These are phyloP conservation scores for Microascus cirrosus DNA, from an alignment of 2,329 filamentous ascomycete species.

Conservation along the genomic window DNA sequence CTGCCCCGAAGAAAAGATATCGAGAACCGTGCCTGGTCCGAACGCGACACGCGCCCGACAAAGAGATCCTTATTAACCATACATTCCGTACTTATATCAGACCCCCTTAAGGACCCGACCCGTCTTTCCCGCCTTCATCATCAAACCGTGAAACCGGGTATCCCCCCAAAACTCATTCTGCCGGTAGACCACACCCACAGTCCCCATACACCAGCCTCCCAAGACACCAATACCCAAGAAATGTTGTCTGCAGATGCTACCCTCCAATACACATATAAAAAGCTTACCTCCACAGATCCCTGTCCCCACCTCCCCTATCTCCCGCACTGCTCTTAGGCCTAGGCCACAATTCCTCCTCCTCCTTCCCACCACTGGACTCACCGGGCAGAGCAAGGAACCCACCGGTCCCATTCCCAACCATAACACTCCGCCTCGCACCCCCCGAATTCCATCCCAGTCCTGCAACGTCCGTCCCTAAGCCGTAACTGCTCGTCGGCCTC, in stretches of 20 bases:
- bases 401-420: conserved; percentile 38
- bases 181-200: too few species aligned
- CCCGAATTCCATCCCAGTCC: conserved; percentile 37
- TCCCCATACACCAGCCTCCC: too few species aligned
- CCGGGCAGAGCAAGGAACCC: conserved; percentile 42
- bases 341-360: conserved; percentile 26
- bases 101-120: too few species aligned
- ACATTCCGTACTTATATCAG: too few species aligned
- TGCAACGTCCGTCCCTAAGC: conserved; percentile 39
- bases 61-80: too few species aligned
- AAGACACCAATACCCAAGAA: too few species aligned
- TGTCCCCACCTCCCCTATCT: conserved; percentile 21
- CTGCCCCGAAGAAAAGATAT: too few species aligned
- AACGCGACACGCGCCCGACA: too few species aligned
- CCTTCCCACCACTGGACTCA: conserved; percentile 7
- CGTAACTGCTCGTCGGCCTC: conserved; percentile 45
- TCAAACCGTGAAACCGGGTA: too few species aligned
- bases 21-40: too few species aligned
- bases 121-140: too few species aligned
- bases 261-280: neutral
- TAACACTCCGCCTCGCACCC: conserved; percentile 40
- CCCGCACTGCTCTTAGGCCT: conserved; percentile 31
- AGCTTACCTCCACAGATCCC: conserved; percentile 29
- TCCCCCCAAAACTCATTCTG: too few species aligned
- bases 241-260: neutral